phyloP scores from a whole-genome alignment of 352 stramenopile genomes.

The Peronosclerospora sorghi region DNA sequence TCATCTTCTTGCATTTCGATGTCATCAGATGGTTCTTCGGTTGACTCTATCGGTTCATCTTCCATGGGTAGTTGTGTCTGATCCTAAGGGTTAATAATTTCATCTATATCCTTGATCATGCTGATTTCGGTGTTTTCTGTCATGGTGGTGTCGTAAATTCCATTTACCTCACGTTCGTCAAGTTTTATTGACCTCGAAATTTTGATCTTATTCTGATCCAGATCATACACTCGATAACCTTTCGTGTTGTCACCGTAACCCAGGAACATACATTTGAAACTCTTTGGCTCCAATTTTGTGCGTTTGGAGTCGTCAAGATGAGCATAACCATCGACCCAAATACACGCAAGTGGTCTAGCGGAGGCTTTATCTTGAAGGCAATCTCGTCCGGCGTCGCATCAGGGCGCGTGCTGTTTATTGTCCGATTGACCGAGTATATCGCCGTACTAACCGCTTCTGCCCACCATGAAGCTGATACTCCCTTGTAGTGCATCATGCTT shows the following conservation, averaged over 20 bases:
- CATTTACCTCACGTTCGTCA: conserved; percentile 11
- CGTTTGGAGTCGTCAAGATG: conserved; percentile 14
- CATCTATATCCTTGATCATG: too few species aligned
- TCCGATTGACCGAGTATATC: conserved; percentile 8
- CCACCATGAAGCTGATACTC: conserved; percentile 15
- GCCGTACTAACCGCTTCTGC: conserved; percentile 20
- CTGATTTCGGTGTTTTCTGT: too few species aligned
- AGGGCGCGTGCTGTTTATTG: too few species aligned
- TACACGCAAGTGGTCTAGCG: conserved; percentile 11
- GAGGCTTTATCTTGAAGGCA: conserved; percentile 7
- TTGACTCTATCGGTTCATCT: too few species aligned
- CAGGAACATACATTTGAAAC: conserved; percentile 14
- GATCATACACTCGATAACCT: conserved; percentile 11
- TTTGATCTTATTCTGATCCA: conserved; percentile 9
- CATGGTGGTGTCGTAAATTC: background rate
- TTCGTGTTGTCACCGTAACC: conserved; percentile 12
- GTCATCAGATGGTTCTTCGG: background rate
- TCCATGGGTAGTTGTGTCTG: too few species aligned
- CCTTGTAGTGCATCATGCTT: conserved; percentile 21
- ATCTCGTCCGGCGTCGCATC: conserved; percentile 13
- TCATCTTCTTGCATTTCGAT: background rate
- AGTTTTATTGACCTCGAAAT: conserved; percentile 6
- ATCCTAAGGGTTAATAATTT: too few species aligned
- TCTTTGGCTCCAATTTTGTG: conserved; percentile 19
- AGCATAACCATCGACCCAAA: conserved; percentile 15